Conservation (phyloP, 495 filamentous ascomycete genomes). For the Terfezia claveryi region DNA sequence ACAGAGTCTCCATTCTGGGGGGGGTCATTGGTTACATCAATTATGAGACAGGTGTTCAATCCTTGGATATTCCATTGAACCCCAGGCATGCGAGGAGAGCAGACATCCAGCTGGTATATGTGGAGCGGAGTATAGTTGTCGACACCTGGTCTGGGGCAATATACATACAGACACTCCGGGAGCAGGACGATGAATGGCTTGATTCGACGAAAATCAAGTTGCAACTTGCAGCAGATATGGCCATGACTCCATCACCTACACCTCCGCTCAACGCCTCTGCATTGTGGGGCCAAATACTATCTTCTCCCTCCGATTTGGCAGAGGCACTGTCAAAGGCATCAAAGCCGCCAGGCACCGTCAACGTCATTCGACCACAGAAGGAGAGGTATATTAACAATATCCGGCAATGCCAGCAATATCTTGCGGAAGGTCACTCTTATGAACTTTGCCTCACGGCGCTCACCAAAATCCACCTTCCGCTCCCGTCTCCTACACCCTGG, state of each 20-base stretch:
- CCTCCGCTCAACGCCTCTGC: constrained; percentile 2
- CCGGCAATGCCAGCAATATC: constrained; percentile 42
- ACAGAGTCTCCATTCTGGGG: constrained; percentile 50
- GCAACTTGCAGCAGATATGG: constrained; percentile 6
- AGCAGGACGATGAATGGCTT: constrained; percentile 13
- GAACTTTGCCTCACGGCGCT: constrained; percentile 76
- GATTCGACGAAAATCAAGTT: constrained; percentile 6
- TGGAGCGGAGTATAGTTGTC: constrained; percentile 58
- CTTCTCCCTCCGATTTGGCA: background rate
- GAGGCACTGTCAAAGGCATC: background rate
- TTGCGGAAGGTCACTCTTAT: constrained; percentile 68
- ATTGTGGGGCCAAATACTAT: background rate
- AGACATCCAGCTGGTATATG: constrained; percentile 57
- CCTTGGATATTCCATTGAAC: constrained; percentile 28
- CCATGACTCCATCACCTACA: constrained; percentile 9
- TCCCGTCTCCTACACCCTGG: constrained; percentile 30
- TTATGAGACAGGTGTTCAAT: constrained; percentile 60
- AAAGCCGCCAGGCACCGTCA: constrained; percentile 2
- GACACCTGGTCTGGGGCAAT: constrained; percentile 41
- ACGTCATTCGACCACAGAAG: constrained; percentile 4
- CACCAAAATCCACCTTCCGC: constrained; percentile 34
- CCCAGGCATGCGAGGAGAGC: background rate
- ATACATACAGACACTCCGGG: constrained; percentile 41
- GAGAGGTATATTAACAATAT: constrained; percentile 22
- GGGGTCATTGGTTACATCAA: constrained; percentile 79